Evolutionary conservation across 2,329 filamentous ascomycete species (phyloP).

Genomic region (Paecilomyces fulvus): DNA sequence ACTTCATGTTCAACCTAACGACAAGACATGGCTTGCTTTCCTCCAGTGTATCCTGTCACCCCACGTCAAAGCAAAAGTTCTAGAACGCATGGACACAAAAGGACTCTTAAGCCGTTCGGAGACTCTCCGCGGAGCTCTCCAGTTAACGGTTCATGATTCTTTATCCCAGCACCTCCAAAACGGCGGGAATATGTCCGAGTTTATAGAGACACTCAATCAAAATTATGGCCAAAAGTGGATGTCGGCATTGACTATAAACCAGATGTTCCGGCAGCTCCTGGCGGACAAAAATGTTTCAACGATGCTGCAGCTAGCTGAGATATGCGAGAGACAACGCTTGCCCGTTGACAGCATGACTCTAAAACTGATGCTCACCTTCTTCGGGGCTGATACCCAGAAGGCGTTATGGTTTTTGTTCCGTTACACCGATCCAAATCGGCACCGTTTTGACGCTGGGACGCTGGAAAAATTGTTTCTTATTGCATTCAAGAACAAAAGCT

Average conservation of each 20-base stretch:
- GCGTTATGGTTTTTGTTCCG: conserved; percentile 16
- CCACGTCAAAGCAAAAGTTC: conserved; percentile 19
- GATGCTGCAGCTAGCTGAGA: conserved; percentile 20
- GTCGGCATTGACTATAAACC: conserved; percentile 24
- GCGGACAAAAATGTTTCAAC: conserved; percentile 16
- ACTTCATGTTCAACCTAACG: conserved; percentile 29
- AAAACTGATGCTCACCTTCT: conserved; percentile 20
- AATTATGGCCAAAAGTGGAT: conserved; percentile 31
- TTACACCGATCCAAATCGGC: conserved; percentile 11
- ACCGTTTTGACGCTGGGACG: conserved; percentile 13
- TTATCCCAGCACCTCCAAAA: conserved; percentile 24
- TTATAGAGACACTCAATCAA: conserved; percentile 29
- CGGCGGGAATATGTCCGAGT: conserved; percentile 25
- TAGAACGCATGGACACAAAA: conserved; percentile 23
- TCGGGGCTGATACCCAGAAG: conserved; percentile 14
- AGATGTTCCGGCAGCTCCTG: conserved; percentile 28
- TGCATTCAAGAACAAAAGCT: conserved; percentile 29
- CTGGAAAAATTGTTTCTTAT: conserved; percentile 33
- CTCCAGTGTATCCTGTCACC: conserved; percentile 21
- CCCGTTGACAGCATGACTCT: conserved; percentile 19
- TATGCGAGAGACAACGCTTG: conserved; percentile 21
- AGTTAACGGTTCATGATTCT: conserved; percentile 23
- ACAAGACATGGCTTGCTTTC: conserved; percentile 36
- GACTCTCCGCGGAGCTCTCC: conserved; percentile 18
- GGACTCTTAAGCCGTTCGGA: conserved; percentile 19